Base-by-base conservation (phyloP, 176 grass and related monocot species). In the Carex parvula region DNA sequence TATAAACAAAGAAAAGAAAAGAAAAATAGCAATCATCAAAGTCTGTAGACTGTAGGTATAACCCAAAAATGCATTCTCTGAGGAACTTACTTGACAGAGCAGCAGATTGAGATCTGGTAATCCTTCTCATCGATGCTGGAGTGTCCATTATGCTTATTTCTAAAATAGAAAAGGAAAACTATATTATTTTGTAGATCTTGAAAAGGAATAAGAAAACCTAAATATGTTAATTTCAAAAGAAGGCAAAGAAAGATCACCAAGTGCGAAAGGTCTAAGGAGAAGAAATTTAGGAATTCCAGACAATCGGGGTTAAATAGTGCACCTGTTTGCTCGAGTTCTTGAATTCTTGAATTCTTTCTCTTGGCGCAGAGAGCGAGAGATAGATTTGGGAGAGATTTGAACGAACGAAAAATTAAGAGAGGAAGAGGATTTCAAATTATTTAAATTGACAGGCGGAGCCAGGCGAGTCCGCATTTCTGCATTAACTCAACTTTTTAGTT, bases 31-130 rank as follows among this genome's bases (percentile, higher is more conserved):
- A 73, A 30, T 54, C 0, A 56, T 56, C 5, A 0, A 77, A 56
- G 33, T 68, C 32, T 53, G 9, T 77, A 70, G 32, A 24, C 32
- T 53, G 9, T 77, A 70, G 32, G 50, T 32, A 55, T 30, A 56
- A 56, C 14, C 6, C 24, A 77, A 56, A 77, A 77, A 18, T 56
- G 11, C 12, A 77, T 77, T 77, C 8, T 30, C 50, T 41, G 21
- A 85, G 16, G 33, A 75, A 63, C 55, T 85, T 76, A 56, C 70
- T 72, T 21, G 22, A 84, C n/a, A 44, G 1, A 55, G 83, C 83
- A 85, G 83, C 53, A 11, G 83, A 73, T 63, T 64, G 69, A 76
- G 83, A 85, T 59, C 70, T 78, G 8, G 70, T 85, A 29, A 85
- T 13, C 67, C 20, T 78, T 76, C 83, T 76, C 69, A 77, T 77